Conservation (phyloP, 2,329 filamentous ascomycete genomes). For the Neurospora crassa region DNA sequence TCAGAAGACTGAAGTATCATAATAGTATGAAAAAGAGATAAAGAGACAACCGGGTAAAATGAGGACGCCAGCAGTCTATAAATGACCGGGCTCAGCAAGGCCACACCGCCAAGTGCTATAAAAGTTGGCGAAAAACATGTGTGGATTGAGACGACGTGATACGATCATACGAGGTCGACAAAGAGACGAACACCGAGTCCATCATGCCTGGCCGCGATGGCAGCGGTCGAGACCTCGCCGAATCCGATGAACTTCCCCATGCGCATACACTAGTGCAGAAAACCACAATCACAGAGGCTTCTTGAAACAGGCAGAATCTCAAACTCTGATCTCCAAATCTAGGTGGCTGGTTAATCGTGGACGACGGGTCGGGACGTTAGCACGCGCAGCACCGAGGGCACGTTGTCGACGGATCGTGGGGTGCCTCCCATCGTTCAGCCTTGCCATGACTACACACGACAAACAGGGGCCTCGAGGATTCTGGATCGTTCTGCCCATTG, state of each 20-base stretch:
- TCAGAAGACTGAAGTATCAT: background rate
- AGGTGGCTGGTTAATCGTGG: background rate
- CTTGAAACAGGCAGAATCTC: background rate
- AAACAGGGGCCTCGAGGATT: conserved; percentile 5
- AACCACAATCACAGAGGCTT: background rate
- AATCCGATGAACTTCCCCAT: background rate
- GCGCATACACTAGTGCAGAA: background rate
- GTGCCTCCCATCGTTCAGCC: conserved; percentile 19
- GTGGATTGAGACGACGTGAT: background rate
- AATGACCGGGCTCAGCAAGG: background rate
- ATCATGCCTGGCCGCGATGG: background rate
- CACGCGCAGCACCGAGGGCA: background rate
- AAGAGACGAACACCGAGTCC: background rate
- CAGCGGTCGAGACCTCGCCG: background rate
- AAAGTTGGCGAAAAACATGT: background rate
- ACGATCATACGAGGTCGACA: background rate
- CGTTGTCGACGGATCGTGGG: background rate
- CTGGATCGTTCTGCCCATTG: conserved; percentile 12
- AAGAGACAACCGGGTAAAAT: background rate
- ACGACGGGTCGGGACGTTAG: background rate
- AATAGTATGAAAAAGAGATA: background rate
- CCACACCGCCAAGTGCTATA: background rate
- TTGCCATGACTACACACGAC: conserved; percentile 8
- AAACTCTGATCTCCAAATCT: background rate
- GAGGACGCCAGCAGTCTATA: background rate